Percentiles rank a stretch among this genome's conserved stretches.
Conservation (phyloP, 495 filamentous ascomycete genomes). For the Aspergillus biplanus region DNA sequence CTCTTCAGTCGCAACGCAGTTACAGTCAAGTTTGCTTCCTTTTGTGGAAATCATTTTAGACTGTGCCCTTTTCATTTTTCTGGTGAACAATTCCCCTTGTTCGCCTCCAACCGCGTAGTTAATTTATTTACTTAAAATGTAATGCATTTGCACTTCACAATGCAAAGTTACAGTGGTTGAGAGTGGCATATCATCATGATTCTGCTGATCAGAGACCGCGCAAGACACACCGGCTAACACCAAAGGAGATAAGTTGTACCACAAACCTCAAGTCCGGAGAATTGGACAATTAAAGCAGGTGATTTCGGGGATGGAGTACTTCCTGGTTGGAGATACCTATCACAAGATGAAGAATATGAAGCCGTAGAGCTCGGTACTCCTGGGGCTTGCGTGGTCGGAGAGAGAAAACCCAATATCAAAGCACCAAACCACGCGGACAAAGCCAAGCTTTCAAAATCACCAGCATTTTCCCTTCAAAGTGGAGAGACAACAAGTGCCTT, state of each 20-base stretch:
- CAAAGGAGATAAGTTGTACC: constrained; percentile 18
- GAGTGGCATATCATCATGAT: constrained; percentile 19
- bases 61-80: neutral
- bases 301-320: neutral
- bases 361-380: constrained; percentile 9
- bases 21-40: constrained; percentile 7
- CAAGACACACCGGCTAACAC: constrained; percentile 28
- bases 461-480: constrained; percentile 24
- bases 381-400: constrained; percentile 27
- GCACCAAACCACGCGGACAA: constrained; percentile 21
- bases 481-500: constrained; percentile 14
- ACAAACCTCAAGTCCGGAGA: neutral
- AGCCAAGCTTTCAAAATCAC: constrained; percentile 29
- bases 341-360: constrained; percentile 16
- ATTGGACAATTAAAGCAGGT: neutral
- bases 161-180: neutral
- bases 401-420: constrained; percentile 9
- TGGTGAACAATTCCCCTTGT: neutral
- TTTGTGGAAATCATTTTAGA: neutral
- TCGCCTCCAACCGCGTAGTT: too few species aligned
- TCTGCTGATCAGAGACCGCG: constrained; percentile 32
- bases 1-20: neutral
- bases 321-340: constrained; percentile 5
- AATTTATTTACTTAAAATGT: neutral
- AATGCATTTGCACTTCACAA: constrained; percentile 1